Evolutionary conservation across 208 protist species (phyloP), one percentile per base, ranked within the genome.

Genomic region (Trypanosoma platydactyli): DNA sequence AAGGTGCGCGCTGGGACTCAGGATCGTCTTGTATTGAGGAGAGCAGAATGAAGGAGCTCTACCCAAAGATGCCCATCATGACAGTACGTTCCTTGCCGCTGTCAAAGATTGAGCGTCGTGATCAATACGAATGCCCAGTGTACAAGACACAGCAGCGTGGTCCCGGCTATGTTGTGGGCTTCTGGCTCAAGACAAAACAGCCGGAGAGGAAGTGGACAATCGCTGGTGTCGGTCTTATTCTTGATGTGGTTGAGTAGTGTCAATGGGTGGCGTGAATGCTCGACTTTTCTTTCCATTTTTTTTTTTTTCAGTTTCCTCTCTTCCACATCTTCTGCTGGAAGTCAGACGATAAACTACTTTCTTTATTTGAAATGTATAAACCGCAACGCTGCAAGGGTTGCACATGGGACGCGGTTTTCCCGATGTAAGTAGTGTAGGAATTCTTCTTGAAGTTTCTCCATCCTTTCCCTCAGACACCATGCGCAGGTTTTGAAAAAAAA

Each of bases 1-100:
- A 99, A 70, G 98, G 98, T 13, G 98, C 98, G 13, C 88, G 97
- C 20, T 99, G 98, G 98, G 98, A 99, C 73, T 76, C 78, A 1
- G 79, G 73, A 5, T 79, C 80, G 5, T 83, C 82, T 30, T 90
- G 77, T 60, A 89, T 99, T 61, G 92, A 97, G 63, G 97, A 99
- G 20, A 91, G 94, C 52, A 83, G 94, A 20, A 77, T 98, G 54
- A 98, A 98, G 84, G 94, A 97, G 58, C 69, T 98, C 42, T 97
- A 97, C 68, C 94, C 94, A 35, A 94, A 91, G 76, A 96, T 98
- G 94, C 94, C 94, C 30, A 95, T 98, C 70, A 96, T 97, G 85
- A 92, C 92, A 65, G 84, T 97, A 3, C 89, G 92, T 55, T 97
- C 94, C 18, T 76, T 98, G 22, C 94, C 92, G 33, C 76, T 94